A percentile compares a stretch with the other conserved stretches of the same genome.
Conservation (phyloP, 768 basidiomycete species). For the Leccinum aurantiacum region DNA sequence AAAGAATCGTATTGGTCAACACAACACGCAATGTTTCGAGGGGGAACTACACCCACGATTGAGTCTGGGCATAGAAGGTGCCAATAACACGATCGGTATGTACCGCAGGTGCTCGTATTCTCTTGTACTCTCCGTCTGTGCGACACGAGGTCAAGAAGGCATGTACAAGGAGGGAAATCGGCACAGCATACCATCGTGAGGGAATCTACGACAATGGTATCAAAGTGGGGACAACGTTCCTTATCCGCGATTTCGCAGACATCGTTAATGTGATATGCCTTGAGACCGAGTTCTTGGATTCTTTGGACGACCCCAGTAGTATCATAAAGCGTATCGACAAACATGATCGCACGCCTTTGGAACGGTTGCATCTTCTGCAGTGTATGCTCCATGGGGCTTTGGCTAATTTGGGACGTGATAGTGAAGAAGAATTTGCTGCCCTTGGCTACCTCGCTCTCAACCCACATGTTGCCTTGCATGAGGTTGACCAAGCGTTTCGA, state of each 20-base stretch:
- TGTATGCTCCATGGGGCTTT: slow-evolving; percentile 69
- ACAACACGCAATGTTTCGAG: not conserved
- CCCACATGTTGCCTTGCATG: slow-evolving; percentile 99
- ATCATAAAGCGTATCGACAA: slow-evolving; percentile 84
- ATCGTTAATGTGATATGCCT: slow-evolving; percentile 72
- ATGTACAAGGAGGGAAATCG: not conserved
- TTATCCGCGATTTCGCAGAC: slow-evolving; percentile 82
- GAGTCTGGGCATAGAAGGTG: slow-evolving; percentile 72
- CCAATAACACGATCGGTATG: slow-evolving; percentile 91
- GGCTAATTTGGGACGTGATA: slow-evolving; percentile 81
- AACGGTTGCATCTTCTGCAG: slow-evolving; percentile 84
- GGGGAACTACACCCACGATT: slow-evolving; percentile 53
- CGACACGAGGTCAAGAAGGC: slow-evolving; percentile 18
- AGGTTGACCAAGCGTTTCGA: slow-evolving; percentile 95
- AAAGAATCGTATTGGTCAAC: slow-evolving; percentile 12
- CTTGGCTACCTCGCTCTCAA: slow-evolving; percentile 89
- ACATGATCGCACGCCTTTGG: slow-evolving; percentile 83
- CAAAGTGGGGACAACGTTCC: slow-evolving; percentile 82
- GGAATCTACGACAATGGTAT: slow-evolving; percentile 95
- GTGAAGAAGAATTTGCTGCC: slow-evolving; percentile 98
- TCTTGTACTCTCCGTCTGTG: slow-evolving; percentile 82
- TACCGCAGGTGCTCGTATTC: slow-evolving; percentile 94
- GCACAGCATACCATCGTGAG: slow-evolving; percentile 66
- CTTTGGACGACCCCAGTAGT: slow-evolving; percentile 71
- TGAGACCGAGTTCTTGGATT: slow-evolving; percentile 77